Evolutionary conservation across 805 yeast species (phyloP).

Genomic region (Alloascoidea hylecoeti): DNA sequence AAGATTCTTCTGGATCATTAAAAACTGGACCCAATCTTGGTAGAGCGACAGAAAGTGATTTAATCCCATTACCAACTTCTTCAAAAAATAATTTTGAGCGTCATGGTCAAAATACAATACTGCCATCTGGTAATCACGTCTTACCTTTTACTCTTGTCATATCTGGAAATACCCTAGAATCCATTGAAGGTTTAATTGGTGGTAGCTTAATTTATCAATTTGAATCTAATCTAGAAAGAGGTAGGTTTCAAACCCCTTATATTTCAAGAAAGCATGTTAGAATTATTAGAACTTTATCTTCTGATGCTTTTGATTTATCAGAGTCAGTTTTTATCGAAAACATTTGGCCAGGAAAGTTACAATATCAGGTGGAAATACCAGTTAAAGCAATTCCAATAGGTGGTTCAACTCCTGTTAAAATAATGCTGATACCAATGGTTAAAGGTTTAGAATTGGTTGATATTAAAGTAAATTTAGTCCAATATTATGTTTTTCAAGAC

Average conservation of each 20-base stretch:
- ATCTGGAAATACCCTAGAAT: conserved; percentile 62
- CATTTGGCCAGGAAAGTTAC: conserved; percentile 73
- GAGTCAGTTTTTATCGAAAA: conserved; percentile 74
- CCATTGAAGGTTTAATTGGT: conserved; percentile 65
- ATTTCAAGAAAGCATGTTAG: conserved; percentile 45
- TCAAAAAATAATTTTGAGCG: conserved; percentile 2
- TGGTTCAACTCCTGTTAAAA: conserved; percentile 41
- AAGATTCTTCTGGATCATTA: conserved; percentile 1
- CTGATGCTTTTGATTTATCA: conserved; percentile 59
- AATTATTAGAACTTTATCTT: conserved; percentile 55
- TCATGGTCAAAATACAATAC: conserved; percentile 7
- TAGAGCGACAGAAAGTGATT: not conserved
- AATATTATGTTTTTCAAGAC: conserved; percentile 39
- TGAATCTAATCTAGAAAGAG: conserved; percentile 55
- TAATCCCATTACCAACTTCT: not conserved
- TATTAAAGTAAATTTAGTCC: conserved; percentile 40
- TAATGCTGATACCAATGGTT: conserved; percentile 48
- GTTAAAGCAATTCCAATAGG: conserved; percentile 71
- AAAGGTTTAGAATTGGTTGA: conserved; percentile 56
- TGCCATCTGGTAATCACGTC: conserved; percentile 60
- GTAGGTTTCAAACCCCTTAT: conserved; percentile 43
- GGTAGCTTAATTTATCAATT: conserved; percentile 48
- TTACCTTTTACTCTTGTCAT: conserved; percentile 61
- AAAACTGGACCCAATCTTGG: conserved; percentile 5
- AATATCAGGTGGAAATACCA: conserved; percentile 61